Conservation (phyloP, 2,329 filamentous ascomycete genomes). For the Rhytidhysteron rufulum region DNA sequence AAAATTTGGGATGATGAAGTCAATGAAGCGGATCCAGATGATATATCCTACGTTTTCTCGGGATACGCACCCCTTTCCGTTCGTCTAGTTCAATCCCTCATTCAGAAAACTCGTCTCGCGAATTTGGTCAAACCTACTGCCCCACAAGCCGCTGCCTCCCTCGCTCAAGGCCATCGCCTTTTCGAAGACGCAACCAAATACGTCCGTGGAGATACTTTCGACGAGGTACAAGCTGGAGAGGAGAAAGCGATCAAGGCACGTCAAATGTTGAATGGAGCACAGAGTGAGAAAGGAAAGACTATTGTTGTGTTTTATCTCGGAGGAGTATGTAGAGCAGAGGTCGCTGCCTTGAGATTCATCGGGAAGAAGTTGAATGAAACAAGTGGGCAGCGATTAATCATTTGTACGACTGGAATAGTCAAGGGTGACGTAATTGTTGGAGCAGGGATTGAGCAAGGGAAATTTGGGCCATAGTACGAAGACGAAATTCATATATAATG, state of each 20-base stretch:
- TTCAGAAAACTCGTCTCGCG: constrained; percentile 81
- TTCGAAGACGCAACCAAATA: constrained; percentile 92
- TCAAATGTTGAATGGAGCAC: constrained; percentile 70
- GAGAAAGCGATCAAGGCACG: constrained; percentile 88
- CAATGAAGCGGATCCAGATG: constrained; percentile 88
- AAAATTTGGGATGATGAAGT: constrained; percentile 93
- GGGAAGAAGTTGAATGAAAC: constrained; percentile 70
- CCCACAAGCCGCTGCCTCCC: constrained; percentile 38
- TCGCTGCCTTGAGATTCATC: constrained; percentile 88
- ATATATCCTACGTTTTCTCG: constrained; percentile 96
- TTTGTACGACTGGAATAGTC: constrained; percentile 88
- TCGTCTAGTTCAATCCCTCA: constrained; percentile 82
- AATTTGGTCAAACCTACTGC: constrained; percentile 54
- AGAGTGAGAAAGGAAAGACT: constrained; percentile 59
- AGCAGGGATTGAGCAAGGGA: constrained; percentile 68
- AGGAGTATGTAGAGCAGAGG: constrained; percentile 95
- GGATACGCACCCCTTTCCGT: constrained; percentile 93
- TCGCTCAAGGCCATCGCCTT: constrained; percentile 80
- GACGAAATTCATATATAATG: background rate
- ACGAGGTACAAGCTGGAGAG: constrained; percentile 85
- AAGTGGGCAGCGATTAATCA: constrained; percentile 72
- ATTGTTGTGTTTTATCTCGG: constrained; percentile 96
- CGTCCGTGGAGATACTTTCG: constrained; percentile 83
- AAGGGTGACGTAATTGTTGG: constrained; percentile 89
- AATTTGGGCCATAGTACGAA: constrained; percentile 16